Evolutionary conservation across 306 rosid genomes (phyloP).

Genomic region (apple (Malus domestica)): ASM211411v1 NC_041803.1:5446501-5447000

Average conservation of each 20-base stretch:
- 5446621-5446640: slow-evolving; percentile 53
- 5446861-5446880: slow-evolving; percentile 56
- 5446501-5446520: background rate
- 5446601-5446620: slow-evolving; percentile 55
- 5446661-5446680: slow-evolving; percentile 56
- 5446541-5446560: slow-evolving; percentile 52
- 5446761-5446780: slow-evolving; percentile 59
- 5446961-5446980: slow-evolving; percentile 46
- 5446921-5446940: slow-evolving; percentile 64
- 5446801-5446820: slow-evolving; percentile 48
- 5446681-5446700: slow-evolving; percentile 7
- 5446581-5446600: slow-evolving; percentile 65
- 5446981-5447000: background rate
- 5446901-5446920: slow-evolving; percentile 56
- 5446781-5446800: slow-evolving; percentile 55
- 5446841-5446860: slow-evolving; percentile 55
- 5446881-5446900: slow-evolving; percentile 55
- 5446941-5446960: slow-evolving; percentile 61
- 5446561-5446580: slow-evolving; percentile 64
- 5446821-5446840: slow-evolving; percentile 47
- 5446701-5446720: background rate
- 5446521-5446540: background rate
- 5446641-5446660: slow-evolving; percentile 64
- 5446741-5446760: slow-evolving; percentile 29
- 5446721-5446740: background rate